These are phyloP conservation scores for Lasiodiplodia hormozganensis DNA, from an alignment of 2,329 filamentous ascomycete species.

Conservation along the genomic window DNA sequence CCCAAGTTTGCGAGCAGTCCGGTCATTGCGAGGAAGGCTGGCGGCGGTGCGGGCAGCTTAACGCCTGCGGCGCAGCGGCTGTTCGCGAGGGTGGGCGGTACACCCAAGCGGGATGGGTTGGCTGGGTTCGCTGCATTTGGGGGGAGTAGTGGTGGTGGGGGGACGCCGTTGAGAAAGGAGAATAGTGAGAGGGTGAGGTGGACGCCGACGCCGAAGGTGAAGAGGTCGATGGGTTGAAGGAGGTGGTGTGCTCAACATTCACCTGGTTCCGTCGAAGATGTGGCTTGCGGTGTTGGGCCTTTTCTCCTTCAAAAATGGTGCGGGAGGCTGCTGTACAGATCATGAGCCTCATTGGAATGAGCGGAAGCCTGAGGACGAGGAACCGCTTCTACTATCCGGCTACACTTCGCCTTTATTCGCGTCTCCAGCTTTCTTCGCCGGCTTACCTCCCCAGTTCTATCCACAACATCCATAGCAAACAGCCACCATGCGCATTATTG, in stretches of 20 bases:
- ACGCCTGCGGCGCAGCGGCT: conserved; percentile 55
- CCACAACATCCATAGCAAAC: conserved; percentile 22
- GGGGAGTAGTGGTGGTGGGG: conserved; percentile 36
- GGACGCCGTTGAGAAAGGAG: conserved; percentile 25
- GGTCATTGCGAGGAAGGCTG: conserved; percentile 54
- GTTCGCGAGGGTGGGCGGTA: conserved; percentile 43
- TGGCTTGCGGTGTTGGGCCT: not conserved
- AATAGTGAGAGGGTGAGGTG: conserved; percentile 34
- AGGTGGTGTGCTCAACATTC: not conserved
- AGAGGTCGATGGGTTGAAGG: conserved; percentile 33
- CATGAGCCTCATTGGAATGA: not conserved
- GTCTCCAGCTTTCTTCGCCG: not conserved
- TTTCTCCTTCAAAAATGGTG: not conserved
- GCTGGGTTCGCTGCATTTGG: conserved; percentile 39
- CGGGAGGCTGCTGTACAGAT: not conserved
- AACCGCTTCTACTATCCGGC: not conserved
- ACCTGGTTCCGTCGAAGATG: too few relatives aligned
- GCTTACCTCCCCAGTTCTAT: not conserved
- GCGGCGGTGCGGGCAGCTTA: conserved; percentile 49
- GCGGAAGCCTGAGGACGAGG: not conserved
- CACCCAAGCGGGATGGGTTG: conserved; percentile 43
- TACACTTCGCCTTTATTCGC: not conserved
- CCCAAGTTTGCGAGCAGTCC: conserved; percentile 69
- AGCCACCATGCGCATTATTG: conserved; percentile 62
- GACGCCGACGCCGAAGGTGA: conserved; percentile 40